These are phyloP conservation scores for Tanacetum coccineum DNA, from an alignment of 129 eudicot species.

Conservation along the genomic window DNA sequence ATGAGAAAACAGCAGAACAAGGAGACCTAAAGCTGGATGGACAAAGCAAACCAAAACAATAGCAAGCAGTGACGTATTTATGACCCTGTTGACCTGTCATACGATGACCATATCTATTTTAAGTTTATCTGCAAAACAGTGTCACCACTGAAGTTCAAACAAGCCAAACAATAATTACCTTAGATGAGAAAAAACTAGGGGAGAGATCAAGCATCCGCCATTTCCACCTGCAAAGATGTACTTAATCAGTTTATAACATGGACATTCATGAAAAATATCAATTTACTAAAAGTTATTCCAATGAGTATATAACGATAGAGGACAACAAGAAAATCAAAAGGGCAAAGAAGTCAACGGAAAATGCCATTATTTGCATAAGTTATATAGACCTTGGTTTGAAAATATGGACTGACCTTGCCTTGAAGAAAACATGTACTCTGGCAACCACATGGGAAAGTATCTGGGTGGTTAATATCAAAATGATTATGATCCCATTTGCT, in stretches of 20 bases:
- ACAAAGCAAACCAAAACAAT: slow-evolving; percentile 68
- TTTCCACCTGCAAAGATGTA: slow-evolving; percentile 62
- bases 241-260: slow-evolving; percentile 12
- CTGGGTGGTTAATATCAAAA: slow-evolving; percentile 52
- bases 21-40: slow-evolving; percentile 95
- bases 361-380: neutral
- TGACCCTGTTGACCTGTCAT: slow-evolving; percentile 60
- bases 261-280: neutral
- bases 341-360: slow-evolving; percentile 13
- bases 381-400: slow-evolving; percentile 3
- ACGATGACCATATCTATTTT: slow-evolving; percentile 1
- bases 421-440: slow-evolving; percentile 57
- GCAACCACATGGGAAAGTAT: slow-evolving; percentile 54
- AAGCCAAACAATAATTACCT: slow-evolving; percentile 44
- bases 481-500: slow-evolving; percentile 65
- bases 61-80: slow-evolving; percentile 53
- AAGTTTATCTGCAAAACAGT: slow-evolving; percentile 10
- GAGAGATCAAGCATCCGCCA: slow-evolving; percentile 50
- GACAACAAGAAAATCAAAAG: neutral
- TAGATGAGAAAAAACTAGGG: slow-evolving; percentile 42
- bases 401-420: slow-evolving; percentile 53
- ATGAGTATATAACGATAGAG: neutral
- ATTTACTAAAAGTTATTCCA: slow-evolving; percentile 1
- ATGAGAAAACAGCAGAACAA: slow-evolving; percentile 57
- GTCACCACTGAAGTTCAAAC: slow-evolving; percentile 8